Evolutionary conservation across 2,329 filamentous ascomycete genomes (phyloP), one percentile per base, ranked within the genome.

Genomic region (Fusarium hostae): DNA sequence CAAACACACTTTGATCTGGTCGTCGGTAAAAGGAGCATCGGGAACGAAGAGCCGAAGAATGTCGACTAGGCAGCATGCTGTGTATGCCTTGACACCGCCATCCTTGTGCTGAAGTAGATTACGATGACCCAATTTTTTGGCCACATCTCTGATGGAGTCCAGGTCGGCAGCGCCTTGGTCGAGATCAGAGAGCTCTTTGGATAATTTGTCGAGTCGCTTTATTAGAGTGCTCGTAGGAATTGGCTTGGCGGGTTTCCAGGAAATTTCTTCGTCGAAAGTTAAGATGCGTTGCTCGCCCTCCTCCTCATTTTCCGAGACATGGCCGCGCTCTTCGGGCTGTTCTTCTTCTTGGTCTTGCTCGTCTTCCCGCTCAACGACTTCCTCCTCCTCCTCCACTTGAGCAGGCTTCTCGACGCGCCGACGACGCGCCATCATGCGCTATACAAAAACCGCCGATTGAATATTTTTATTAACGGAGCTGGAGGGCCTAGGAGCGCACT

Each of bases 41-140:
- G 96, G 96, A 32, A 96, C 96, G 82, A 94, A 97, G 63, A 99
- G 87, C 76, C 93, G 92, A 79, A 99, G 88, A 74, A 99, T 92
- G 80, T 99, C 96, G 59, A 98, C 94, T 68, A 98, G 86, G 80
- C 95, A 98, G 78, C 93, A 93, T 45, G 94, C 91, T 35, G 93
- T 89, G 85, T 92, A 97, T 30, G 96, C 95, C 81, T 93, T 92
- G 72, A 99, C 94, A 61, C 96, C 96, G 72, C 91, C 92, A 81
- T 99, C 96, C 84, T 97, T 97, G 83, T 99, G 96, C 66, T 89
- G 90, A 50, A 99, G 84, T 28, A 99, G 86, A 77, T 96, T 94
- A 68, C 91, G 90, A 71, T 91, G 90, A 9, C 91, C 94, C 47
- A 99, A 87, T 77, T 97, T 93, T 78, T 94, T 92, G 57, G 95